phyloP scores from a whole-genome alignment of 2,329 filamentous ascomycete genomes.

The Venturia effusa region DNA sequence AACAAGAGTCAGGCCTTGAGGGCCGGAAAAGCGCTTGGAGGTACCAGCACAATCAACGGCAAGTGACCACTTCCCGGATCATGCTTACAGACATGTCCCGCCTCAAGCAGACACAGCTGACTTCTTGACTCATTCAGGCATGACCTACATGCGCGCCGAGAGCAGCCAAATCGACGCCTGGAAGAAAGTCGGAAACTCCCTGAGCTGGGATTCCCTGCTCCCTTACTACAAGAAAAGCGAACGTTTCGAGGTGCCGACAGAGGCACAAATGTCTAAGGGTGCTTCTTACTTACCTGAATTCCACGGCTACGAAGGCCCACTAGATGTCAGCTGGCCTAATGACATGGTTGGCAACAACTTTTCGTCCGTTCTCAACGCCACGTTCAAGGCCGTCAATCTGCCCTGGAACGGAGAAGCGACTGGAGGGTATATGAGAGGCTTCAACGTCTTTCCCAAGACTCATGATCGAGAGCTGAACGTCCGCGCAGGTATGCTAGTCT shows the following conservation, averaged over 20 bases:
- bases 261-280: neutral
- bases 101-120: neutral
- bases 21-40: neutral
- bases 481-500: neutral
- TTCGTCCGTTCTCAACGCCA: neutral
- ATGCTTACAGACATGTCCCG: neutral
- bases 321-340: neutral
- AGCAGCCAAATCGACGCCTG: conserved; percentile 2
- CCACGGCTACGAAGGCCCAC: neutral
- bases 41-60: conserved; percentile 1
- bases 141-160: neutral
- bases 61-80: neutral
- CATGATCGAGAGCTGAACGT: neutral
- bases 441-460: neutral
- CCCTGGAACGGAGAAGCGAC: neutral
- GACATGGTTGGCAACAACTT: neutral
- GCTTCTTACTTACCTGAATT: neutral
- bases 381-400: neutral
- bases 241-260: neutral
- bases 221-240: conserved; percentile 15
- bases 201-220: conserved; percentile 19
- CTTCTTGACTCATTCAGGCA: neutral
- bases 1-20: neutral
- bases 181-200: neutral
- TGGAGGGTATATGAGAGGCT: neutral